phyloP scores from a whole-genome alignment of 164 flowering plant genomes.

The Berberis vulgaris region DNA sequence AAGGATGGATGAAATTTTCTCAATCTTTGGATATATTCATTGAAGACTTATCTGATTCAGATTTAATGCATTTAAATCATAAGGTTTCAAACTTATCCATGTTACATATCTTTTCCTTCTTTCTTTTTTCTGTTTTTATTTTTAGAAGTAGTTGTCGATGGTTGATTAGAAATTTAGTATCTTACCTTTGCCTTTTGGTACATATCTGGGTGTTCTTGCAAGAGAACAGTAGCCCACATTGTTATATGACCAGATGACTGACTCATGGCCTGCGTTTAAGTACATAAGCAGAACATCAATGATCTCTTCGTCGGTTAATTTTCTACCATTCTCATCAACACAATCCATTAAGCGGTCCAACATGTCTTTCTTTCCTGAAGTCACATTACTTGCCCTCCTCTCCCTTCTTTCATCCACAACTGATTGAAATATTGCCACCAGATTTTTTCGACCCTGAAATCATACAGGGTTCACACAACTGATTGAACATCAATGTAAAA shows the following conservation, averaged over 20 bases:
- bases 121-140: no score
- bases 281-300: slow-evolving; percentile 83
- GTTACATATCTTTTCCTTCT: no score
- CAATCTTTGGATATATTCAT: no score
- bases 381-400: slow-evolving; percentile 4
- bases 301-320: slow-evolving; percentile 66
- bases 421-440: slow-evolving; percentile 57
- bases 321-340: slow-evolving; percentile 68
- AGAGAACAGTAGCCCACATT: slow-evolving; percentile 74
- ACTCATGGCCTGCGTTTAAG: slow-evolving; percentile 96
- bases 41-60: no score
- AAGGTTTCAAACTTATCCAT: no score
- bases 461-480: no score
- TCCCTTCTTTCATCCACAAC: slow-evolving; percentile 43
- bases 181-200: slow-evolving; percentile 15
- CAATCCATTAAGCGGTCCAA: slow-evolving; percentile 63
- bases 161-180: no score
- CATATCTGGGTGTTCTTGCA: slow-evolving; percentile 59
- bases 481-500: no score
- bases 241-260: slow-evolving; percentile 83
- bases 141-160: no score
- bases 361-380: slow-evolving; percentile 53
- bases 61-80: no score
- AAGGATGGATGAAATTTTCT: no score
- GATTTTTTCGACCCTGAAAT: slow-evolving; percentile 70